Conservation (phyloP, 805 yeast species). For the Brettanomyces nanus region DNA sequence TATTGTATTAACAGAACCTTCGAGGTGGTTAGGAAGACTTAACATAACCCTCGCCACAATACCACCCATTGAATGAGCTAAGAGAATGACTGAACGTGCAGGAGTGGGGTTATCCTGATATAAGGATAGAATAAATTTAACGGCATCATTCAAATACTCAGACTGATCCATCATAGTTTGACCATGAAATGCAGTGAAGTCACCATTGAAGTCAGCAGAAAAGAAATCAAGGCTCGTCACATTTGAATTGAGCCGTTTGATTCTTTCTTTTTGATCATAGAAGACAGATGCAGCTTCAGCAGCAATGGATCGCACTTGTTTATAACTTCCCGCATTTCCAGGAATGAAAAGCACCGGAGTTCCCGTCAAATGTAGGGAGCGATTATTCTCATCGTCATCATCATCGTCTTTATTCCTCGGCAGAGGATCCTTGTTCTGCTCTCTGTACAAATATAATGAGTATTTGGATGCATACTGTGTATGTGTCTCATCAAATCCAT, state of each 20-base stretch:
- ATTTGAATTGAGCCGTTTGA: conserved; percentile 16
- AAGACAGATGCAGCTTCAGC: conserved; percentile 60
- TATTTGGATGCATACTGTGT: conserved; percentile 73
- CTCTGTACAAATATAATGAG: conserved; percentile 78
- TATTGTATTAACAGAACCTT: conserved; percentile 72
- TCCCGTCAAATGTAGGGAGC: conserved; percentile 39
- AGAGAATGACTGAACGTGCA: conserved; percentile 56
- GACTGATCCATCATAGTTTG: conserved; percentile 90
- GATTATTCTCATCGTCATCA: conserved; percentile 14
- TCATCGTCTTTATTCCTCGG: conserved; percentile 36
- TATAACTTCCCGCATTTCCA: conserved; percentile 93
- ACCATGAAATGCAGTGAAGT: conserved; percentile 94
- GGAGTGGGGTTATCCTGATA: conserved; percentile 33
- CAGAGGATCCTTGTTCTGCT: conserved; percentile 56
- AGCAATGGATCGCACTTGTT: conserved; percentile 88
- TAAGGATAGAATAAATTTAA: conserved; percentile 62
- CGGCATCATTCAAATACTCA: conserved; percentile 84
- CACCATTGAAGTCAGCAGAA: conserved; percentile 91
- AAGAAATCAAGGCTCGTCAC: conserved; percentile 67
- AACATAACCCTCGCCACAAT: conserved; percentile 82
- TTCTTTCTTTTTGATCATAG: conserved; percentile 22
- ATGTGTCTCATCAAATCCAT: conserved; percentile 63
- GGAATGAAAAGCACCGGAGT: conserved; percentile 91
- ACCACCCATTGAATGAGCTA: conserved; percentile 98
- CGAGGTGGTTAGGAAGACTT: conserved; percentile 66